Evolutionary conservation across 192 early-diverging fungal species (phyloP), one percentile per base, ranked within the genome.

Genomic region (Anaeromyces robustus): DNA sequence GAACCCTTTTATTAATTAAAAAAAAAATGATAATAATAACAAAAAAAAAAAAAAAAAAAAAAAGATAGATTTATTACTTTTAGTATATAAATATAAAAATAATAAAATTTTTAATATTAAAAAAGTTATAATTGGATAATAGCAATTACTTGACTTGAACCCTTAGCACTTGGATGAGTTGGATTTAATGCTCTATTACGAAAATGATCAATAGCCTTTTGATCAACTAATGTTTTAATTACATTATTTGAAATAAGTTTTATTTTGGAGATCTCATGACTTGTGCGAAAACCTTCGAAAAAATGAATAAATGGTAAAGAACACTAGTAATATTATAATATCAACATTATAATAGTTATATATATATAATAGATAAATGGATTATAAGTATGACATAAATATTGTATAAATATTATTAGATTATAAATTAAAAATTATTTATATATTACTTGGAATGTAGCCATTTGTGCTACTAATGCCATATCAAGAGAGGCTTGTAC

Each of bases 401-500:
- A n/a, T n/a, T n/a, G n/a, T n/a, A n/a, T n/a, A n/a, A n/a, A n/a
- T n/a, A n/a, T n/a, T n/a, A n/a, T 34, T 7, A 34, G 12, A 7
- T 34, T 34, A 34, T 7, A 34, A 34, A 34, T 7, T 34, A 34
- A 34, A 34, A 34, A 34, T 34, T 34, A 34, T 4, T 9, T n/a
- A 68, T 68, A 9, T n/a, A 9, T 68, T 68, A 68, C 52, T 68
- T 68, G 22, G n/a, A 68, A 68, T 4, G 96, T 84, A n/a, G 94
- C 86, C 29, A 96, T 87, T 83, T 97, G 95, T 31, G 96, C 92
- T 80, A 95, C 87, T 26, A 97, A 77, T 19, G 95, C 92, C 77
- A 97, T 83, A 81, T 98, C 96, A 81, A 97, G 93, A 16, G 95
- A 92, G 84, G 97, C 95, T 84, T 97, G 95, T 14, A 92, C 91